Evolutionary conservation across 495 filamentous ascomycete species (phyloP).

Genomic region (Podospora didyma): DNA sequence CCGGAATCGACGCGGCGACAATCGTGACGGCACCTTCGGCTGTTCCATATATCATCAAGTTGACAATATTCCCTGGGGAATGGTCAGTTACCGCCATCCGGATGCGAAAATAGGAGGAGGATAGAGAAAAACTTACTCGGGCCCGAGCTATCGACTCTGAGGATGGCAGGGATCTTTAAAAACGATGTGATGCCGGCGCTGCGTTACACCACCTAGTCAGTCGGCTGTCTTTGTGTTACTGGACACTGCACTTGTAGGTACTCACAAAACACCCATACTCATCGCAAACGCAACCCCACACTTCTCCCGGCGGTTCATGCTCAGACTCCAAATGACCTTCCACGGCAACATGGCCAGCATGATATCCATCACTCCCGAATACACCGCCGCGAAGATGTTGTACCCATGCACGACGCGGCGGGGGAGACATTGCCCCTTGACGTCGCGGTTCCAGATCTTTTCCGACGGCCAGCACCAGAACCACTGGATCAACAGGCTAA

Average conservation of each 20-base stretch:
- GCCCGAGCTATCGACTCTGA: background rate
- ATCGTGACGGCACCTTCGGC: conserved; percentile 17
- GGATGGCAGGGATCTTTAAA: conserved; percentile 8
- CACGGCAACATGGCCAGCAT: conserved; percentile 28
- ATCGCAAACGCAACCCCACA: conserved; percentile 27
- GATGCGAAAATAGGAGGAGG: background rate
- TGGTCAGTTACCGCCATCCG: background rate
- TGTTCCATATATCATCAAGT: conserved; percentile 11
- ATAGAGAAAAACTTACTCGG: background rate
- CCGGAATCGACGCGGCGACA: conserved; percentile 14
- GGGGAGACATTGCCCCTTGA: background rate
- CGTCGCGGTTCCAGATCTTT: conserved; percentile 14
- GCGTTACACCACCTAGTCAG: no score
- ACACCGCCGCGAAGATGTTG: conserved; percentile 17
- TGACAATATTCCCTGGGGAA: conserved; percentile 1
- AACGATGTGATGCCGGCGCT: conserved; percentile 14
- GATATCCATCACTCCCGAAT: conserved; percentile 29
- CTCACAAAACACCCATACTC: conserved; percentile 25
- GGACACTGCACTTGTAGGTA: no score
- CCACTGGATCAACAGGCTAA: conserved; percentile 19
- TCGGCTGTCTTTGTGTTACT: no score
- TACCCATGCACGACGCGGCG: background rate
- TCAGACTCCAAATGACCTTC: conserved; percentile 23
- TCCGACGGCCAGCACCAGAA: conserved; percentile 26
- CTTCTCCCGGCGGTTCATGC: conserved; percentile 24